Conservation (phyloP, 345 rosid genomes). For the Linum trigynum region DNA sequence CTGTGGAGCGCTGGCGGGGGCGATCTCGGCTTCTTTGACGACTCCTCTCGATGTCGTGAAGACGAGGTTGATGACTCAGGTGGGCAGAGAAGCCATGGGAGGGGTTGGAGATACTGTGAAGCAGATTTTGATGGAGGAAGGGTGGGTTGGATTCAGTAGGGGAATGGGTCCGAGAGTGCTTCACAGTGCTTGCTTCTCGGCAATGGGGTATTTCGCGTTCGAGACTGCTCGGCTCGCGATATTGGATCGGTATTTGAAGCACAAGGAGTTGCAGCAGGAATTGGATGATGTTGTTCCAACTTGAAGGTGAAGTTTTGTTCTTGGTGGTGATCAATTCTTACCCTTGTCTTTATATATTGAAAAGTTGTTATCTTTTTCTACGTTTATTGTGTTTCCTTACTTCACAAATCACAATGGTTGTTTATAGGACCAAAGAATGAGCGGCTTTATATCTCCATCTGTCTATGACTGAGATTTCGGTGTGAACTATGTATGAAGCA, state of each 20-base stretch:
- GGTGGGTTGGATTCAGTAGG: conserved; percentile 70
- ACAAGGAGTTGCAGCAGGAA: conserved; percentile 36
- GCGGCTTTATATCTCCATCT: too few relatives aligned
- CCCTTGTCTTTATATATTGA: too few relatives aligned
- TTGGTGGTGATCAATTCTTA: too few relatives aligned
- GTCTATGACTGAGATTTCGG: too few relatives aligned
- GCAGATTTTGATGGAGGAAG: conserved; percentile 86
- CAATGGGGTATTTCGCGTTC: conserved; percentile 82
- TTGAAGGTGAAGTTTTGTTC: conserved; percentile 8
- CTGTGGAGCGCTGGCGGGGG: conserved; percentile 89
- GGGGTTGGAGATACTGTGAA: conserved; percentile 50
- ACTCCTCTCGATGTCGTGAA: conserved; percentile 90
- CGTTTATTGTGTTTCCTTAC: neutral
- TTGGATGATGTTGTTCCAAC: conserved; percentile 19
- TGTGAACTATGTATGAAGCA: too few relatives aligned
- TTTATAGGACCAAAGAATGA: too few relatives aligned
- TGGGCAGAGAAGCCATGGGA: conserved; percentile 32
- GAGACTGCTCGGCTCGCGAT: conserved; percentile 82
- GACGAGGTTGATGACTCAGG: conserved; percentile 92
- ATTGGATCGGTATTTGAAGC: conserved; percentile 60
- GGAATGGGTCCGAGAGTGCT: conserved; percentile 86
- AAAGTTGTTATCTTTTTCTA: neutral
- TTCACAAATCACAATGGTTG: too few relatives aligned
- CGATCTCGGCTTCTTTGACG: conserved; percentile 78
- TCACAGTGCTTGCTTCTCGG: conserved; percentile 91